phyloP scores from a whole-genome alignment of 257 asterid species.

The Penstemon barbatus region DNA sequence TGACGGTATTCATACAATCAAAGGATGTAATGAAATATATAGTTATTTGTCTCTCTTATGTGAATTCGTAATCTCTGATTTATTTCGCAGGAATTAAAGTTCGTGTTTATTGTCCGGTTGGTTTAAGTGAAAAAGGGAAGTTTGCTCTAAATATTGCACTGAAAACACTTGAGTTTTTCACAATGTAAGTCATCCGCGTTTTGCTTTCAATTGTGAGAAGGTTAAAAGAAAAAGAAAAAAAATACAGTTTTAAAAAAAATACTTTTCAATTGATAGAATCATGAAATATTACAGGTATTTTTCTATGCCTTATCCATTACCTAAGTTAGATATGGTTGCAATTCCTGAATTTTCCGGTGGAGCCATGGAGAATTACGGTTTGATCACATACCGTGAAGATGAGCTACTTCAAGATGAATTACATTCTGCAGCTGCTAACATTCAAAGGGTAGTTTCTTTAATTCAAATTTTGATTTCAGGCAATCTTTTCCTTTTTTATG shows the following conservation, averaged over 20 bases:
- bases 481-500: neutral
- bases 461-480: neutral
- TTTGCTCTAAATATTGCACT: slow-evolving; percentile 41
- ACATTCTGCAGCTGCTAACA: slow-evolving; percentile 42
- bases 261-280: neutral
- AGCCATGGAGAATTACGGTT: slow-evolving; percentile 53
- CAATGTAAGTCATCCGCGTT: slow-evolving; percentile 30
- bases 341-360: slow-evolving; percentile 47
- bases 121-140: slow-evolving; percentile 41
- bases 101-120: slow-evolving; percentile 41
- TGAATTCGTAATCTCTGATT: neutral
- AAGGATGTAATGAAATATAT: neutral
- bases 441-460: slow-evolving; percentile 33
- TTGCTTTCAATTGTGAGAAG: neutral
- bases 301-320: slow-evolving; percentile 43
- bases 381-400: slow-evolving; percentile 38
- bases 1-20: slow-evolving; percentile 35
- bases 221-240: neutral
- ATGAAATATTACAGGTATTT: slow-evolving; percentile 31
- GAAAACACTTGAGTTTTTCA: slow-evolving; percentile 35
- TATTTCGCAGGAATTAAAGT: slow-evolving; percentile 38
- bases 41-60: slow-evolving; percentile 5
- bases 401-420: slow-evolving; percentile 39
- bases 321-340: slow-evolving; percentile 52
- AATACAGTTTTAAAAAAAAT: no score